Base-by-base conservation (phyloP, 352 stramenopile genomes). In the Globisporangium emineosum region DNA sequence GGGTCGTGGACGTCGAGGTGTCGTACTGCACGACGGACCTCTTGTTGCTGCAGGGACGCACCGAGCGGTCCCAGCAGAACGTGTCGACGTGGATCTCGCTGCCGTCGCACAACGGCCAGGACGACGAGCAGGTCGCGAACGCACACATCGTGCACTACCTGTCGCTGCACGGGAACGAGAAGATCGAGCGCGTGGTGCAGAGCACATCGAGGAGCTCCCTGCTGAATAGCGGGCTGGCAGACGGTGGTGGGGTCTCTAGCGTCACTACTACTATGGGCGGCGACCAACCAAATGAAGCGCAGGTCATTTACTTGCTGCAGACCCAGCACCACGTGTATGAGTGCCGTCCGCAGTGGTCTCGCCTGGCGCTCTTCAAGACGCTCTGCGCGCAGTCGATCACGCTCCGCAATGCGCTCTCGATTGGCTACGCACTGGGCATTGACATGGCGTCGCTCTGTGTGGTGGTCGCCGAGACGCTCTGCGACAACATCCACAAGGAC, bases 361-460 rank as follows among this genome's bases (percentile, higher is more conserved):
- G 85, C 15, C 73, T 93, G 52, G 79, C 83, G 8, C 78, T 96
- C 12, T 96, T 94, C 47, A 85, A 87, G 40, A 82, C 87, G 19
- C 68, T 96, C 15, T 79, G 85, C 33, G 63, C 59, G 9, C 83
- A 71, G 12, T 66, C 66, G 1, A 91, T 94, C 30, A 67, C 73
- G 2, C 70, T 96, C 19, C 69, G 70, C 32, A 82, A 93, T 53
- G 87, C 85, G 1, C 70, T 91, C n/a, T 93, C 78, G 8, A 96
- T 96, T 27, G 87, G 87, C 2, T 93, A 96, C 57, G 85, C 87
- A 2, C 72, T 96, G 50, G 85, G 85, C 21, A 93, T 93, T 35
- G 87, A 96, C 61, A 96, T 96, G 87, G 78, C 87, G 43, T 94
- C 87, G 12, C 67, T 96, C 6, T 96, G 87, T 43, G 80, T 94